Percentiles rank a stretch among this genome's conserved stretches.
These are phyloP conservation scores for Zygosaccharomyces kombuchaensis DNA, from an alignment of 805 yeast species.

Conservation along the genomic window DNA sequence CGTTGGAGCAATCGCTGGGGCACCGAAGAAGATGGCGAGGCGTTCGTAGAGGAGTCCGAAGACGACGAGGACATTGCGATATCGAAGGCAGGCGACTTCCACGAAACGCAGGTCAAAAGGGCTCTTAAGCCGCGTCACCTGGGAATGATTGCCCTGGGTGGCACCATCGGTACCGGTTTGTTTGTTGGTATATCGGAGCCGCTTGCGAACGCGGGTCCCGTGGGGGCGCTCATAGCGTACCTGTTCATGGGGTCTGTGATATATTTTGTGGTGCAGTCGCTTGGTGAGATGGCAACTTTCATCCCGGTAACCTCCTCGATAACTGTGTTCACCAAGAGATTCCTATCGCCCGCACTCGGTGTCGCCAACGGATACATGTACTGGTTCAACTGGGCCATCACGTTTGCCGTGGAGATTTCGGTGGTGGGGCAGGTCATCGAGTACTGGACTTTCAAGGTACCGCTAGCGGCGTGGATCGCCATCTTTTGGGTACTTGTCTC, in stretches of 20 bases:
- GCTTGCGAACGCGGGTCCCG: conserved; percentile 58
- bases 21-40: neutral
- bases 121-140: conserved; percentile 59
- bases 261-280: conserved; percentile 56
- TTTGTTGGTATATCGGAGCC: conserved; percentile 60
- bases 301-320: conserved; percentile 62
- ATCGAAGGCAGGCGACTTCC: conserved; percentile 24
- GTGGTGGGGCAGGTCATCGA: conserved; percentile 53
- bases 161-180: conserved; percentile 69
- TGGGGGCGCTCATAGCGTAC: conserved; percentile 55
- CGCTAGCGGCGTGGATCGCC: conserved; percentile 58
- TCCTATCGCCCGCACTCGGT: conserved; percentile 60
- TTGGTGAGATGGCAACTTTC: conserved; percentile 73
- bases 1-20: neutral
- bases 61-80: conserved; percentile 19
- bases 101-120: conserved; percentile 47
- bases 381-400: conserved; percentile 71
- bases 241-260: conserved; percentile 59
- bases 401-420: conserved; percentile 58
- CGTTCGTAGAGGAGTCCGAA: neutral
- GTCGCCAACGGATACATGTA: conserved; percentile 67
- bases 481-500: conserved; percentile 48
- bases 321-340: conserved; percentile 58
- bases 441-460: conserved; percentile 52
- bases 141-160: conserved; percentile 69